phyloP scores from a whole-genome alignment of 805 yeast genomes.

The Pichia nanzhaoensis region DNA sequence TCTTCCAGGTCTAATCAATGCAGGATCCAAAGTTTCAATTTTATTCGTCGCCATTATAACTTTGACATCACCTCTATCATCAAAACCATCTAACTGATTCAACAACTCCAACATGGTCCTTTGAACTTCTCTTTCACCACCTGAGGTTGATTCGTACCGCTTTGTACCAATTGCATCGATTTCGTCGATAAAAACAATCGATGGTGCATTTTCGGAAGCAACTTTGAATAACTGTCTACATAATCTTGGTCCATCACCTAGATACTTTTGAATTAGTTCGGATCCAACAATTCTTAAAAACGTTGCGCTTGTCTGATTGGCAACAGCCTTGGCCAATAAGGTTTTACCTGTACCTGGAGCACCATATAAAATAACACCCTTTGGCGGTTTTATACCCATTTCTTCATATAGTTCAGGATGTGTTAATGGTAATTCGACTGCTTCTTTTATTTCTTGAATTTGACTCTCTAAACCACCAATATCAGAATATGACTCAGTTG shows the following conservation, averaged over 20 bases:
- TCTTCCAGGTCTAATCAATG: slow-evolving; percentile 94
- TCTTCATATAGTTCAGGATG: slow-evolving; percentile 97
- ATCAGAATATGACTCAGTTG: slow-evolving; percentile 93
- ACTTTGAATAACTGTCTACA: slow-evolving; percentile 92
- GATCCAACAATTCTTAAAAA: slow-evolving; percentile 95
- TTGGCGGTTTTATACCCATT: slow-evolving; percentile 98
- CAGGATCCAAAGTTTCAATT: slow-evolving; percentile 91
- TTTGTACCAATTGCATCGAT: slow-evolving; percentile 99
- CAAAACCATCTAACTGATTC: slow-evolving; percentile 95
- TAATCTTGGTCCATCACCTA: slow-evolving; percentile 96
- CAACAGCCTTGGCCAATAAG: slow-evolving; percentile 92
- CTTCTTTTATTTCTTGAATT: slow-evolving; percentile 96
- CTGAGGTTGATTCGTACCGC: slow-evolving; percentile 85
- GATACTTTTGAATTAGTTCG: slow-evolving; percentile 90
- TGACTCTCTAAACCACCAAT: slow-evolving; percentile 95
- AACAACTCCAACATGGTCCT: slow-evolving; percentile 95
- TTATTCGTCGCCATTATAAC: slow-evolving; percentile 98
- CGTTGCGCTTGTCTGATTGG: slow-evolving; percentile 95
- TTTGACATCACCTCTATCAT: slow-evolving; percentile 94
- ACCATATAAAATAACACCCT: slow-evolving; percentile 94
- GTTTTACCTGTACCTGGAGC: slow-evolving; percentile 99
- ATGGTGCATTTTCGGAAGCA: slow-evolving; percentile 95
- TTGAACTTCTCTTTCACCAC: slow-evolving; percentile 96
- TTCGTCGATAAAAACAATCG: slow-evolving; percentile 97
- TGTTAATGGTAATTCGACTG: slow-evolving; percentile 90